Base-by-base conservation (phyloP, 2,329 filamentous ascomycete species). In the Ceratocystis variospora region DNA sequence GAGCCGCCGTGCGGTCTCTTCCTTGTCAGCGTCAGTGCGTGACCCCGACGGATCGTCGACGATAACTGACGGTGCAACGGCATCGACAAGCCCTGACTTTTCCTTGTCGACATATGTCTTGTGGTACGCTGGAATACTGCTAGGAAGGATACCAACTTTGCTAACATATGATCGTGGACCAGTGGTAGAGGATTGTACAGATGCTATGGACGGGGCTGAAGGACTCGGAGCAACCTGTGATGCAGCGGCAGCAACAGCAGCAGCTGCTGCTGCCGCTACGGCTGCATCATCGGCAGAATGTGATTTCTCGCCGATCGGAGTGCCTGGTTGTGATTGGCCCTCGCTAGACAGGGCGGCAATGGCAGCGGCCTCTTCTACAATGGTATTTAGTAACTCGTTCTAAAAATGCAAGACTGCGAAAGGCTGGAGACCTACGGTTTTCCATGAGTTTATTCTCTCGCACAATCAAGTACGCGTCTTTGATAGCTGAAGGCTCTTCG, bases 401-500 rank as follows among this genome's bases (percentile, higher is more conserved):
- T 61, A 62, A 12, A 46, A 63, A 57, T 37, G 7, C 53, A 33
- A 17, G 25, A 59, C 22, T 22, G 19, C 6, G 8, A 25, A 19
- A 53, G 48, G 12, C 48, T 25, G 25, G 8, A 2, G 62, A 85
- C 89, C 84, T 80, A 95, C 90, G 91, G 74, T 91, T 96, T 66
- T 92, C 89, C 92, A 97, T 97, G 74, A 97, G 83, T 75, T 96
- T 94, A 74, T 97, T 97, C 76, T 99, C 94, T 64, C 93, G 86
- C 31, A 99, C 90, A 74, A 99, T 99, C 77, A 96, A 87, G 77
- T 97, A 99, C 1, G 94, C 94, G 76, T 99, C 94, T 77, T 99
- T 99, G 80, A 99, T 96, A 10, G 94, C 92, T 67, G 92, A 97
- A 12, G 94, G 94, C 74, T 99, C 94, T 64, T 94, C 86, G 66